These are phyloP conservation scores for Glaciozyma martinii DNA, from an alignment of 768 basidiomycete species.

Conservation along the genomic window DNA sequence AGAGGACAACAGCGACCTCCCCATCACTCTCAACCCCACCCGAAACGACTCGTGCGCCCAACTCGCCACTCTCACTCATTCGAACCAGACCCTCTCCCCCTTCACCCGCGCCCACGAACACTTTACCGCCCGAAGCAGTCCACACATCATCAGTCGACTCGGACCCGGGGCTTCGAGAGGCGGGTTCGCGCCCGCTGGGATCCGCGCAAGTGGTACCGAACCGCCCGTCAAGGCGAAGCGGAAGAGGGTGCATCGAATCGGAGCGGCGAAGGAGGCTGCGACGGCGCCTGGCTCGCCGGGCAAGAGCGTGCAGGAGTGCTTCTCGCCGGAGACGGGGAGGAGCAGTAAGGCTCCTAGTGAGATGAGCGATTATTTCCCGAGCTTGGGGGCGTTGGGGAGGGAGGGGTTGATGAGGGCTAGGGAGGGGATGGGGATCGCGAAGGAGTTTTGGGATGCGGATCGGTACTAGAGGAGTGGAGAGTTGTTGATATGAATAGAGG, in stretches of 20 bases:
- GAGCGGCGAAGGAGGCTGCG: slow-evolving; percentile 32
- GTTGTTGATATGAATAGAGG: not conserved
- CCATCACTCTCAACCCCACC: slow-evolving; percentile 51
- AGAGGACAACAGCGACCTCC: slow-evolving; percentile 13
- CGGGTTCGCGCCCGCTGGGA: not conserved
- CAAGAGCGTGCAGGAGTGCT: not conserved
- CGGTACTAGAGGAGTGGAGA: not conserved
- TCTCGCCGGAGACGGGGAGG: not conserved
- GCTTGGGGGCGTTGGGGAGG: slow-evolving; percentile 10
- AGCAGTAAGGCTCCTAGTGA: slow-evolving; percentile 17
- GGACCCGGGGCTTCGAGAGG: not conserved
- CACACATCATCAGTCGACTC: not conserved
- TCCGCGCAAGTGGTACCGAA: not conserved
- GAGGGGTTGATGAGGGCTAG: slow-evolving; percentile 1
- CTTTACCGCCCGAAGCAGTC: slow-evolving; percentile 50
- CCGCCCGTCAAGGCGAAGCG: slow-evolving; percentile 57
- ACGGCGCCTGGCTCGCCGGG: not conserved
- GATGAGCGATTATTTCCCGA: slow-evolving; percentile 29
- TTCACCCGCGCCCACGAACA: slow-evolving; percentile 85
- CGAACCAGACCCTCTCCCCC: slow-evolving; percentile 87
- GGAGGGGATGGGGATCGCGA: not conserved
- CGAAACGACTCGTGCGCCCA: slow-evolving; percentile 70
- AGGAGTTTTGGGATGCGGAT: not conserved
- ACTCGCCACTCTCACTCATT: slow-evolving; percentile 71
- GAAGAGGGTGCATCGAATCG: slow-evolving; percentile 62